phyloP scores from a whole-genome alignment of 1,284 basidiomycete genomes.

The Sporisorium sorghi region DNA sequence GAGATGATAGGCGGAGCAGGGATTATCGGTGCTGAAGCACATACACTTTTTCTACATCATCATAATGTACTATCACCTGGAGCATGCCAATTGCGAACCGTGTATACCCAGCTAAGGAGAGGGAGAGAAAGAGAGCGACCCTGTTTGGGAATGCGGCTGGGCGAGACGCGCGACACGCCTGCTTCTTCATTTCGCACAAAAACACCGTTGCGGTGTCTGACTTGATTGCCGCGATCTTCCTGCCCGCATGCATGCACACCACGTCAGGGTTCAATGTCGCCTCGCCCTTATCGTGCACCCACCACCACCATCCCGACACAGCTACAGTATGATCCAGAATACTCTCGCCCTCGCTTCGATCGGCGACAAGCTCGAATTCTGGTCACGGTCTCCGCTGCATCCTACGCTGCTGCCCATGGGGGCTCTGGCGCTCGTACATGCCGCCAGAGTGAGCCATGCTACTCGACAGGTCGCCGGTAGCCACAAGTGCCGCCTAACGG shows the following conservation, averaged over 20 bases:
- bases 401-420: slow-evolving; percentile 44
- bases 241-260: slow-evolving; percentile 9
- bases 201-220: slow-evolving; percentile 4
- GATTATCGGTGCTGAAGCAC: slow-evolving; percentile 22
- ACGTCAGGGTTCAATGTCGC: not conserved
- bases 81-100: not conserved
- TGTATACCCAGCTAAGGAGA: too few relatives aligned
- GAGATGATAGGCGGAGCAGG: slow-evolving; percentile 21
- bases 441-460: slow-evolving; percentile 56
- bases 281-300: not conserved
- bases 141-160: too few relatives aligned
- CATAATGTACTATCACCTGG: slow-evolving; percentile 1
- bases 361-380: slow-evolving; percentile 21
- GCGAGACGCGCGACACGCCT: slow-evolving; percentile 26
- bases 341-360: slow-evolving; percentile 12
- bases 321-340: slow-evolving; percentile 15
- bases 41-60: not conserved
- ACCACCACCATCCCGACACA: not conserved
- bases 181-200: not conserved
- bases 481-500: slow-evolving; percentile 20
- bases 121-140: too few relatives aligned
- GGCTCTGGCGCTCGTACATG: slow-evolving; percentile 41
- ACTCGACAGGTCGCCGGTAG: slow-evolving; percentile 54
- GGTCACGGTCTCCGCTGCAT: slow-evolving; percentile 27
- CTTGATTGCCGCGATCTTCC: slow-evolving; percentile 21